Evolutionary conservation across 805 yeast species (phyloP).

Genomic region (Candida yuanshanica): DNA sequence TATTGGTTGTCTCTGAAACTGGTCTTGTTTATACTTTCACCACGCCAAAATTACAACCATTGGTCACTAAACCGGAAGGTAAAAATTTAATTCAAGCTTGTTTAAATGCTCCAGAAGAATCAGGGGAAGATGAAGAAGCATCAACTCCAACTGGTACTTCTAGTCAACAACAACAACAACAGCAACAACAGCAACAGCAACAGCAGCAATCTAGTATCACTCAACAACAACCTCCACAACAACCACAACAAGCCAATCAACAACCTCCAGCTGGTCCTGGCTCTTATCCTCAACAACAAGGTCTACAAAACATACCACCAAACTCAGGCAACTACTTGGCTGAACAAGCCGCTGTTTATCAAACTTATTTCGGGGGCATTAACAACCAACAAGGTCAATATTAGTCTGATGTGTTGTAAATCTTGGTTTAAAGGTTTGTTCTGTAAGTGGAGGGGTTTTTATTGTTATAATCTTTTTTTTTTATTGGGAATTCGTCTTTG

Average conservation of each 20-base stretch:
- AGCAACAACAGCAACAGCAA: slow-evolving; percentile 15
- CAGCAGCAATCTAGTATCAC: slow-evolving; percentile 17
- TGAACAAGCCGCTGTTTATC: slow-evolving; percentile 52
- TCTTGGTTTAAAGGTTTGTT: background rate
- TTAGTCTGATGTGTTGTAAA: slow-evolving; percentile 8
- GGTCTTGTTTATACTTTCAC: slow-evolving; percentile 97
- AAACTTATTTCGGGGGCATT: slow-evolving; percentile 56
- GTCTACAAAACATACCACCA: slow-evolving; percentile 34
- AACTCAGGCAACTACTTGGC: slow-evolving; percentile 46
- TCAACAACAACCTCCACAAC: slow-evolving; percentile 22
- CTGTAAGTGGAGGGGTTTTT: too few species aligned
- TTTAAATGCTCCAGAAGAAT: slow-evolving; percentile 87
- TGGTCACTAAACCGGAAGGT: slow-evolving; percentile 96
- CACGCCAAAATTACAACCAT: slow-evolving; percentile 97
- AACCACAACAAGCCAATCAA: slow-evolving; percentile 16
- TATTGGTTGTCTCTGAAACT: slow-evolving; percentile 95
- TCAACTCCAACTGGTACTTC: slow-evolving; percentile 32
- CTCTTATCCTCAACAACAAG: slow-evolving; percentile 36
- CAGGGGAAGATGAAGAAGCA: slow-evolving; percentile 40
- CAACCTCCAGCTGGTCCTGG: slow-evolving; percentile 23
- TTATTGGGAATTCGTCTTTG: too few species aligned
- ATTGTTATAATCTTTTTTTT: too few species aligned
- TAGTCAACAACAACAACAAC: slow-evolving; percentile 18
- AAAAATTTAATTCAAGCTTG: slow-evolving; percentile 96
- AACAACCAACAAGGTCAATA: slow-evolving; percentile 56